These are phyloP conservation scores for Mycena crocata DNA, from an alignment of 768 basidiomycete genomes.

Conservation along the genomic window DNA sequence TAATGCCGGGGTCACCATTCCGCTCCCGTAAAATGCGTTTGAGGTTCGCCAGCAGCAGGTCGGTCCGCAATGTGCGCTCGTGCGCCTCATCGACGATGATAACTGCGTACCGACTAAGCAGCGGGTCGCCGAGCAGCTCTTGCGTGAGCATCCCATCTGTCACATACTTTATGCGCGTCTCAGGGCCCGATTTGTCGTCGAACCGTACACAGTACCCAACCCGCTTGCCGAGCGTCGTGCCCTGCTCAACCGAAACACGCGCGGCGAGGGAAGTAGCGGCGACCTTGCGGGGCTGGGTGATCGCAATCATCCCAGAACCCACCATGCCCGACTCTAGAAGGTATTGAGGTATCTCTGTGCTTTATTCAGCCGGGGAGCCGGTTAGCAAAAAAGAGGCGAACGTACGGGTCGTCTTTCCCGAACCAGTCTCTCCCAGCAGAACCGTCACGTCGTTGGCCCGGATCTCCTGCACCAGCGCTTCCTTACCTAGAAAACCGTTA, in stretches of 20 bases:
- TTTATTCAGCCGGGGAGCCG: background rate
- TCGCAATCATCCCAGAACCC: conserved; percentile 80
- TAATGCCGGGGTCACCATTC: conserved; percentile 62
- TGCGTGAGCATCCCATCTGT: conserved; percentile 98
- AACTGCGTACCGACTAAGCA: conserved; percentile 85
- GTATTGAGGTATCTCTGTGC: conserved; percentile 96
- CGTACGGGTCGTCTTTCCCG: conserved; percentile 96
- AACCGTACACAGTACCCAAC: conserved; percentile 98
- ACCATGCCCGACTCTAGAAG: conserved; percentile 85
- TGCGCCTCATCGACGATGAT: conserved; percentile 97
- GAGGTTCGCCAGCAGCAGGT: conserved; percentile 90
- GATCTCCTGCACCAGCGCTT: conserved; percentile 80
- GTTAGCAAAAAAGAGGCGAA: background rate
- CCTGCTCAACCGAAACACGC: conserved; percentile 90
- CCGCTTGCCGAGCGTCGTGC: conserved; percentile 72
- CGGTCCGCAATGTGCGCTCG: conserved; percentile 94
- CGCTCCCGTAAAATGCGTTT: conserved; percentile 82
- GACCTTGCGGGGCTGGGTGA: conserved; percentile 95
- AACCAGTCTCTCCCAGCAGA: conserved; percentile 96
- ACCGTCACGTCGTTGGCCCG: conserved; percentile 85
- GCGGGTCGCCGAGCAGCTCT: conserved; percentile 84
- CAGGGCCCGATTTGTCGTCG: conserved; percentile 78
- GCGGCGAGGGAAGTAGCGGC: conserved; percentile 95
- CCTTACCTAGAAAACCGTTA: conserved; percentile 66
- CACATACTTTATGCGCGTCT: conserved; percentile 94